Evolutionary conservation across 2,329 filamentous ascomycete genomes (phyloP).

Genomic region (Ceratocystis huliohia): DNA sequence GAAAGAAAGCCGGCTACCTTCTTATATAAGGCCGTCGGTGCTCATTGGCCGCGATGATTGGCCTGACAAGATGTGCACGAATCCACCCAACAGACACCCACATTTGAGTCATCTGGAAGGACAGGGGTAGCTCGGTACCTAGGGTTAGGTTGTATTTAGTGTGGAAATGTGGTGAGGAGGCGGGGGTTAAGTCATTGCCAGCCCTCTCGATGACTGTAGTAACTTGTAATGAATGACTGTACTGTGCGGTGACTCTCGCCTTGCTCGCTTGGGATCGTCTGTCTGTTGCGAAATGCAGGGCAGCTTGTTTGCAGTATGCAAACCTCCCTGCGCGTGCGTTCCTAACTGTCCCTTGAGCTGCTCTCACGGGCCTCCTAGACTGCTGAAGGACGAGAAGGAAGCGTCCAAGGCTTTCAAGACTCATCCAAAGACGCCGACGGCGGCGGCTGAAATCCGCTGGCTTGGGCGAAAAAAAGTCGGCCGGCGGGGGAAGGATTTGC

Average conservation of each 20-base stretch:
- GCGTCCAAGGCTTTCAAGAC: background rate
- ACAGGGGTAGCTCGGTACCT: background rate
- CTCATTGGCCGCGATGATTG: background rate
- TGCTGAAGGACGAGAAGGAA: background rate
- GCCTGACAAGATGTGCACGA: background rate
- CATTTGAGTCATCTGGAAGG: background rate
- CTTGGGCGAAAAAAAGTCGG: background rate
- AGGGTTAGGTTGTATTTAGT: background rate
- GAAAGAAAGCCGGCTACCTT: background rate
- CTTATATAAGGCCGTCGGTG: background rate
- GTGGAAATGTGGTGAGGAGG: background rate
- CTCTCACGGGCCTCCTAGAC: background rate
- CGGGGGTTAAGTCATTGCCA: background rate
- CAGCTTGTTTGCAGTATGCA: background rate
- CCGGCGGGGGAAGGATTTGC: slow-evolving; percentile 5
- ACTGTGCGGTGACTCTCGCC: background rate
- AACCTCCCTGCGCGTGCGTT: background rate
- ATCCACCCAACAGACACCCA: background rate
- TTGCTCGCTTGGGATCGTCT: background rate
- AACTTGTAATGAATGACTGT: background rate
- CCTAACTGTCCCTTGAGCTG: background rate
- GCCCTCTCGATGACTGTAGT: background rate
- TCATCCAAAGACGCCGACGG: slow-evolving; percentile 2
- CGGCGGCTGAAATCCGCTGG: slow-evolving; percentile 5
- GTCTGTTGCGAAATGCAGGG: background rate